A percentile compares a stretch with the other conserved stretches of the same genome.
phyloP scores from a whole-genome alignment of 1,139 yeast species.

The Fermentozyma sake region DNA sequence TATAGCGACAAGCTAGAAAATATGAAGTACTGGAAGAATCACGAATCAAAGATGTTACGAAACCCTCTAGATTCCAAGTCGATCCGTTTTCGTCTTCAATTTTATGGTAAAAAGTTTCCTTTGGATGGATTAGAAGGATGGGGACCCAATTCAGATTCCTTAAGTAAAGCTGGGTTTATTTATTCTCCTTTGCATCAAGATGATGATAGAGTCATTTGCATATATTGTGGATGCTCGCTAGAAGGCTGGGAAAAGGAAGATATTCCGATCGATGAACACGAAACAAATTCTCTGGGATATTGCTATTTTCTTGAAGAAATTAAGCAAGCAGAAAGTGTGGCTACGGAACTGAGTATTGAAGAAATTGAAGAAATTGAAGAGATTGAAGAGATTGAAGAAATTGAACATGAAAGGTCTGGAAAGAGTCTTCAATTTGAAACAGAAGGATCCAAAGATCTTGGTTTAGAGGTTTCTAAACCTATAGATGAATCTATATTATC shows the following conservation, averaged over 20 bases:
- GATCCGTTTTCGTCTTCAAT: conserved; percentile 39
- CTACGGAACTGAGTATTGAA: not conserved
- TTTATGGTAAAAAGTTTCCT: conserved; percentile 56
- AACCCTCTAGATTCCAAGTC: conserved; percentile 34
- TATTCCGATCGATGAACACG: conserved; percentile 56
- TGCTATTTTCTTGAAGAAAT: conserved; percentile 44
- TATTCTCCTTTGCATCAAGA: conserved; percentile 38
- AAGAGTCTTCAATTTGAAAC: no score
- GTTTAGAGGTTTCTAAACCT: no score
- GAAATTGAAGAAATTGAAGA: no score
- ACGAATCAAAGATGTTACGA: conserved; percentile 8
- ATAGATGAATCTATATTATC: no score
- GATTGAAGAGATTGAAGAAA: no score
- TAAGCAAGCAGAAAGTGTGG: conserved; percentile 2
- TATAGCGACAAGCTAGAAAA: conserved; percentile 5
- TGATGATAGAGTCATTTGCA: conserved; percentile 68
- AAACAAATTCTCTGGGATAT: conserved; percentile 31
- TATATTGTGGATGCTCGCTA: conserved; percentile 63
- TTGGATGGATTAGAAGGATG: conserved; percentile 33
- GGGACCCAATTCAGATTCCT: conserved; percentile 33
- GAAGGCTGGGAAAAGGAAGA: conserved; percentile 73
- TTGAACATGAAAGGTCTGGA: no score
- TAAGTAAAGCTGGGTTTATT: conserved; percentile 54
- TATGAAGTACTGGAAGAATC: conserved; percentile 9
- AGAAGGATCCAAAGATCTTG: no score